Base-by-base conservation (phyloP, 108 stramenopile species). In the Discostella pseudostelligera region DNA sequence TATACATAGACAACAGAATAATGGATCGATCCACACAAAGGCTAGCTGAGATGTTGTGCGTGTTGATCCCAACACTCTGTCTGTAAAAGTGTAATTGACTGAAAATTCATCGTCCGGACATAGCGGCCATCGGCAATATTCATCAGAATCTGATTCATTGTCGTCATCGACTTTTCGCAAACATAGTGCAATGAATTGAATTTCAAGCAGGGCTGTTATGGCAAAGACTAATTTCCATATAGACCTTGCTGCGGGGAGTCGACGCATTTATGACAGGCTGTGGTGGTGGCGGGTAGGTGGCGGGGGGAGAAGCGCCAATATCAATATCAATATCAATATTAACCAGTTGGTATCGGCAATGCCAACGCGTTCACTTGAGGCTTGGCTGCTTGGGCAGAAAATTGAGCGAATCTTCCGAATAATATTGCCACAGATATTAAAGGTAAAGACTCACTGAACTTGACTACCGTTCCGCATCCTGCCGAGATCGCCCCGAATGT, bases 1-100 rank as follows among this genome's bases (percentile, higher is more conserved):
- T 8, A 84, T 39, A 40, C 83, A 84, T 3, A 79, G 24, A 42
- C 14, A 45, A 37, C 74, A 79, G 55, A 84, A 84, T 21, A 69
- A 25, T 11, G 65, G 60, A 37, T 78, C 67, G 10, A 81, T 40
- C 74, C 70, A 72, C 20, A 46, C 45, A 24, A 68, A 47, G 20
- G 53, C 53, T 53, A 65, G 39, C 11, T 47, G 25, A 4, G 58
- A 44, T 25, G 40, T 14, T 49, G 61, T 50, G 16, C 58, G 21
- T 29, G 50, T 66, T 57, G 66, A 57, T 45, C 61, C 66, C 39
- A 24, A 37, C 7, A 39, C 66, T 39, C 66, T 14, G 14, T 67
- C 66, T 56, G 44, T 36, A 25, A 57, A 67, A 40, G 55, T 67
- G 32, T 57, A 67, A 16, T 67, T 67, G 56, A 67, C 44, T 17